Conservation (phyloP, 768 basidiomycete species). For the Suillus ampliporus region DNA sequence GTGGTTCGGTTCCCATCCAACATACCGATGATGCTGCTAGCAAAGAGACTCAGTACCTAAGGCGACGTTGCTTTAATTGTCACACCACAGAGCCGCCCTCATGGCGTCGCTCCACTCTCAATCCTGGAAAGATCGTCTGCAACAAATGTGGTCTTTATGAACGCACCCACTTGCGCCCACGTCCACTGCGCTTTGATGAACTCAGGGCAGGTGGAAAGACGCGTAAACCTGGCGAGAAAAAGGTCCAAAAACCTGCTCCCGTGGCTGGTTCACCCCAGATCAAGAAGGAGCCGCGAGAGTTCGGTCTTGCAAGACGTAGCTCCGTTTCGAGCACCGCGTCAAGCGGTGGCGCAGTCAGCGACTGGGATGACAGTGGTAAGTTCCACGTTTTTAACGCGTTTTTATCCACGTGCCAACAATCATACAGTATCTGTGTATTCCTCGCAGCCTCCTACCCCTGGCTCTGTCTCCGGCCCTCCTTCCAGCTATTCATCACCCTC, state of each 20-base stretch:
- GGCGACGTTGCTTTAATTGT: constrained; percentile 88
- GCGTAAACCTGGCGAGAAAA: constrained; percentile 53
- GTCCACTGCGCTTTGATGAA: constrained; percentile 87
- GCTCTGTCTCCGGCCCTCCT: constrained; percentile 60
- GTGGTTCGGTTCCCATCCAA: constrained; percentile 63
- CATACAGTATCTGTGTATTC: constrained; percentile 32
- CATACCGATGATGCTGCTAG: constrained; percentile 91
- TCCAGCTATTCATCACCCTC: constrained; percentile 75
- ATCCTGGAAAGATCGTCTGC: constrained; percentile 92
- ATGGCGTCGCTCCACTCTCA: constrained; percentile 87
- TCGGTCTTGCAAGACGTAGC: constrained; percentile 56
- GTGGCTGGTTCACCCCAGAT: constrained; percentile 47
- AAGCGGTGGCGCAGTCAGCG: constrained; percentile 60
- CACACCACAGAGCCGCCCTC: constrained; percentile 90
- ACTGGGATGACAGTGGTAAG: constrained; percentile 85
- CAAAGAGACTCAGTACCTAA: constrained; percentile 90
- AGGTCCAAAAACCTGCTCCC: constrained; percentile 37
- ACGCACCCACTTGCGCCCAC: constrained; percentile 82
- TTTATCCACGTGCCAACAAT: neutral
- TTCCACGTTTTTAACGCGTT: neutral
- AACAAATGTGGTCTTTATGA: constrained; percentile 94
- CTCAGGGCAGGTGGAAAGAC: constrained; percentile 87
- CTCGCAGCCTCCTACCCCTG: constrained; percentile 42
- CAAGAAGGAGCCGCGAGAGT: constrained; percentile 70
- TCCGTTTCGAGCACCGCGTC: constrained; percentile 66